phyloP scores from a whole-genome alignment of 129 eudicot genomes.

The Saposhnikovia divaricata region DNA sequence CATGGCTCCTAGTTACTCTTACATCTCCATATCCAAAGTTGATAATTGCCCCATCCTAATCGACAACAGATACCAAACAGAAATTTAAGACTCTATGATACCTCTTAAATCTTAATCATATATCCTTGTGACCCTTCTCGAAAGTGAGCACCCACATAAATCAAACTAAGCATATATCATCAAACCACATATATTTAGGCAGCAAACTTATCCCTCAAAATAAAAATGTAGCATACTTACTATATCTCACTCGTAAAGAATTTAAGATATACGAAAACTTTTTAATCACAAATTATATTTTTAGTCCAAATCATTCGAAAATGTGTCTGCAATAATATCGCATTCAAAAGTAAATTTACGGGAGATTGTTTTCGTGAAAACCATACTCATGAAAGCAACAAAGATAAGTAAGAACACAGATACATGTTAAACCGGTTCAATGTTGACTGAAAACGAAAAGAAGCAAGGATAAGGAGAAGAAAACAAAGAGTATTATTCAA shows the following conservation, averaged over 20 bases:
- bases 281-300: no score
- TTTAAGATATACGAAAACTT: no score
- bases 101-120: neutral
- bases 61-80: neutral
- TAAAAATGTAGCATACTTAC: neutral
- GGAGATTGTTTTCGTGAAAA: neutral
- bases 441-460: constrained; percentile 7
- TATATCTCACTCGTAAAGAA: neutral
- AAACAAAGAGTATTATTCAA: neutral
- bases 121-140: neutral
- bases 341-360: neutral
- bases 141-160: neutral
- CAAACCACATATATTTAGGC: neutral
- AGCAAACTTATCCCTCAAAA: no score
- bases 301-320: no score
- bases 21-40: neutral
- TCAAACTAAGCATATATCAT: neutral
- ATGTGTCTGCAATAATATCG: neutral
- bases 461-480: neutral
- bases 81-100: neutral
- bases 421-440: neutral
- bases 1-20: neutral
- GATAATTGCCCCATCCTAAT: neutral
- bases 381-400: neutral
- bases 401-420: neutral